A percentile compares a stretch with the other conserved stretches of the same genome.
phyloP scores from a whole-genome alignment of 2,329 filamentous ascomycete species.

The Fusarium algeriense region DNA sequence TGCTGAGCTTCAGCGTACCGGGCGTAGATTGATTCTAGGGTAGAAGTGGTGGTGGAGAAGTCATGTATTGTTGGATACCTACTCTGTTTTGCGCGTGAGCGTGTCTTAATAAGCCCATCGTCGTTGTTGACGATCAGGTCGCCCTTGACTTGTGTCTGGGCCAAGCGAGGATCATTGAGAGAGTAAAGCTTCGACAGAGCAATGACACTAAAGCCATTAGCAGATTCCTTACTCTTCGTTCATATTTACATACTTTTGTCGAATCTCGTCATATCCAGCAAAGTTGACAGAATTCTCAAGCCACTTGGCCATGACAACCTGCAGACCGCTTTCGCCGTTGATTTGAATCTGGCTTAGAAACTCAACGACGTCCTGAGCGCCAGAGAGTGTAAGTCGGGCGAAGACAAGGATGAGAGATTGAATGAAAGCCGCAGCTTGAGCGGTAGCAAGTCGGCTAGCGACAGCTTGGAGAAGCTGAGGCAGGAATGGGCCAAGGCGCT shows the following conservation, averaged over 20 bases:
- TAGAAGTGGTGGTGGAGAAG: constrained; percentile 33
- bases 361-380: constrained; percentile 88
- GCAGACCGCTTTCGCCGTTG: constrained; percentile 81
- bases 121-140: constrained; percentile 86
- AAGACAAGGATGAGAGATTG: constrained; percentile 97
- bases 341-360: constrained; percentile 90
- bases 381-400: constrained; percentile 86
- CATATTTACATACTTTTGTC: constrained; percentile 80
- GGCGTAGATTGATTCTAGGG: constrained; percentile 38
- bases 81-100: constrained; percentile 89
- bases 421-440: constrained; percentile 88
- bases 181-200: constrained; percentile 92
- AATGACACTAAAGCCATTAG: constrained; percentile 75
- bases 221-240: background rate
- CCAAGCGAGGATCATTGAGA: constrained; percentile 83
- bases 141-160: constrained; percentile 87
- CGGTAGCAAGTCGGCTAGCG: constrained; percentile 83
- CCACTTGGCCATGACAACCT: constrained; percentile 94
- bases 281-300: constrained; percentile 97
- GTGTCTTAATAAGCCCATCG: constrained; percentile 87
- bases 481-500: constrained; percentile 89
- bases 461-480: constrained; percentile 90
- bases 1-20: constrained; percentile 34
- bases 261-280: constrained; percentile 97
- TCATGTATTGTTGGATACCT: constrained; percentile 50